A percentile compares a stretch with the other conserved stretches of the same genome.
These are phyloP conservation scores for Talaromyces funiculosus DNA, from an alignment of 2,329 filamentous ascomycete genomes.

Conservation along the genomic window DNA sequence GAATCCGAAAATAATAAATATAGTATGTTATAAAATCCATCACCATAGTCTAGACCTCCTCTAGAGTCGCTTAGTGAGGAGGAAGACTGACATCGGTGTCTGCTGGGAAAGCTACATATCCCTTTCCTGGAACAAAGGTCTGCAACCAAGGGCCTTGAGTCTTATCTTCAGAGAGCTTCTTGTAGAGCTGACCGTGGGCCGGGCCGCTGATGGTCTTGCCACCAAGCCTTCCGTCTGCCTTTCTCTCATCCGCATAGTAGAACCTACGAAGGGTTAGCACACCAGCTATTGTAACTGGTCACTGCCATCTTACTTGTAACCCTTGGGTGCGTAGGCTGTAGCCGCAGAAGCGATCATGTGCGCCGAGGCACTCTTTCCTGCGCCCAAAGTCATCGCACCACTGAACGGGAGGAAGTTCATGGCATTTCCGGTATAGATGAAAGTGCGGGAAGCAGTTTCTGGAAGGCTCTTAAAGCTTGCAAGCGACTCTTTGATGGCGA, in stretches of 20 bases:
- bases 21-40: not conserved
- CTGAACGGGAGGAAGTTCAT: not conserved
- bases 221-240: not conserved
- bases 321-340: not conserved
- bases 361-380: not conserved
- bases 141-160: conserved; percentile 16
- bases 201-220: not conserved
- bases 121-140: conserved; percentile 13
- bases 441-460: not conserved
- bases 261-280: not conserved
- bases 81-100: not conserved
- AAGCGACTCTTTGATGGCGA: not conserved
- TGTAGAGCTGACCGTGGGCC: conserved; percentile 16
- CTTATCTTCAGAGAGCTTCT: conserved; percentile 12
- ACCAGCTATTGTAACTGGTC: not conserved
- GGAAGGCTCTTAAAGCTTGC: not conserved
- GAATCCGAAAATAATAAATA: not conserved
- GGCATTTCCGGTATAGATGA: not conserved
- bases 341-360: not conserved
- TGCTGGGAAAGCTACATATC: conserved; percentile 4
- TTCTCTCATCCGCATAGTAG: conserved; percentile 2
- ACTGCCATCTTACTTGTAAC: not conserved
- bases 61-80: not conserved
- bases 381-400: not conserved
- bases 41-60: not conserved